Evolutionary conservation across 2,329 filamentous ascomycete genomes (phyloP).

Genomic region (Alternaria gansuensis): DNA sequence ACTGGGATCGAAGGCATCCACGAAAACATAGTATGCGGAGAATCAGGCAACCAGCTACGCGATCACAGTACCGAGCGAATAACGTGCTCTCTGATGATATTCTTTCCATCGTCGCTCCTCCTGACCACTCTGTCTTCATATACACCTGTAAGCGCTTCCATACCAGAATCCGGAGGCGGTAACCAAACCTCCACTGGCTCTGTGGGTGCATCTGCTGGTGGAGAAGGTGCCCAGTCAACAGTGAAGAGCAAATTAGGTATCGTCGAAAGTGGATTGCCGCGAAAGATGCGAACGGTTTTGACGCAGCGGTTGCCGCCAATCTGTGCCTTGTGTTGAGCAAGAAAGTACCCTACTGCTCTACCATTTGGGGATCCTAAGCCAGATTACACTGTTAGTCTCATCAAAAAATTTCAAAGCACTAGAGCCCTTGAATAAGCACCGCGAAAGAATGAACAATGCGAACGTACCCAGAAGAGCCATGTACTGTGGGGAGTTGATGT

Average conservation of each 20-base stretch:
- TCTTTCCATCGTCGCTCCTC: conserved; percentile 14
- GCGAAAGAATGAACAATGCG: neutral
- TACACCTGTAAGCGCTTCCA: neutral
- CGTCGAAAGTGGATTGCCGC: neutral
- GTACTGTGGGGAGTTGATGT: neutral
- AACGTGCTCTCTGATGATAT: conserved; percentile 14
- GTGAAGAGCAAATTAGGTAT: neutral
- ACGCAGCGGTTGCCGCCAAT: conserved; percentile 6
- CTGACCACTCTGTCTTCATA: neutral
- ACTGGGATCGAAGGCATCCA: neutral
- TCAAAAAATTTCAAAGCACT: neutral
- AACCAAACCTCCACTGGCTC: neutral
- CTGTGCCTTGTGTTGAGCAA: conserved; percentile 12
- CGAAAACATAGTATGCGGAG: neutral
- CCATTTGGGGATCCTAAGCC: conserved; percentile 10
- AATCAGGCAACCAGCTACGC: neutral
- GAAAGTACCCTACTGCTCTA: conserved; percentile 6
- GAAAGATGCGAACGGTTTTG: conserved; percentile 1
- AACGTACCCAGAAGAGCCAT: conserved; percentile 11
- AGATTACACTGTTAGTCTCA: neutral
- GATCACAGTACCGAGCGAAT: neutral
- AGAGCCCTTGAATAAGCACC: neutral
- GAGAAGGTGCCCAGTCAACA: conserved; percentile 1
- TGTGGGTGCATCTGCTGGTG: neutral
- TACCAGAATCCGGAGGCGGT: neutral